These are phyloP conservation scores for Rhytidhysteron rufulum DNA, from an alignment of 2,329 filamentous ascomycete species.

Conservation along the genomic window DNA sequence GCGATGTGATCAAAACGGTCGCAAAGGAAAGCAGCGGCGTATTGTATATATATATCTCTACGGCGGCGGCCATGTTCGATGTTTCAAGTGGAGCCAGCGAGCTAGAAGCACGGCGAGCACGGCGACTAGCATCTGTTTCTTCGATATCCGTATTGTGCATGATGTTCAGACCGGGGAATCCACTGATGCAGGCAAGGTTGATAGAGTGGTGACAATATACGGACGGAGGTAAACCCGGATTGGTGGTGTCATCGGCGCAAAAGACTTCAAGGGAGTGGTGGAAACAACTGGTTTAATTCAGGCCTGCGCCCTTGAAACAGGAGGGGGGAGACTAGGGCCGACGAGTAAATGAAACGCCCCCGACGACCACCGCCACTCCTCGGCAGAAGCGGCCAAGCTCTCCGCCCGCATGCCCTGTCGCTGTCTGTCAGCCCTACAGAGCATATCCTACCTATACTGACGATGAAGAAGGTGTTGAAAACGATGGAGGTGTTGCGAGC, in stretches of 20 bases:
- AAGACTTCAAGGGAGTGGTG: neutral
- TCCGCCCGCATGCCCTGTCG: too few species aligned
- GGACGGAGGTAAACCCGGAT: neutral
- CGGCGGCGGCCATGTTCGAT: neutral
- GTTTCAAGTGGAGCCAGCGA: neutral
- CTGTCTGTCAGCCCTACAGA: too few species aligned
- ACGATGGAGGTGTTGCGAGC: too few species aligned
- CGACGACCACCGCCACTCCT: too few species aligned
- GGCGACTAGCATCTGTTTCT: too few species aligned
- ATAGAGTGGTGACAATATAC: neutral
- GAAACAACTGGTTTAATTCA: constrained; percentile 1
- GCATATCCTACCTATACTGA: too few species aligned
- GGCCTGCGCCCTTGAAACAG: constrained; percentile 1
- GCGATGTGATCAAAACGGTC: neutral
- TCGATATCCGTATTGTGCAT: neutral
- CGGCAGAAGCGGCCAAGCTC: too few species aligned
- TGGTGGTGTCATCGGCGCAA: neutral
- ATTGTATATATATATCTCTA: neutral
- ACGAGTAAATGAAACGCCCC: constrained; percentile 7
- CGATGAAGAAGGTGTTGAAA: too few species aligned
- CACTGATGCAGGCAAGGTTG: neutral
- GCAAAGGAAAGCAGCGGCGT: neutral
- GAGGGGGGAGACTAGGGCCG: constrained; percentile 7
- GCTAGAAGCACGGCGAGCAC: too few species aligned
- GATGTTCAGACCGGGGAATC: neutral